phyloP scores from a whole-genome alignment of 148 eudicot genomes.

The Silene uniflora region DNA sequence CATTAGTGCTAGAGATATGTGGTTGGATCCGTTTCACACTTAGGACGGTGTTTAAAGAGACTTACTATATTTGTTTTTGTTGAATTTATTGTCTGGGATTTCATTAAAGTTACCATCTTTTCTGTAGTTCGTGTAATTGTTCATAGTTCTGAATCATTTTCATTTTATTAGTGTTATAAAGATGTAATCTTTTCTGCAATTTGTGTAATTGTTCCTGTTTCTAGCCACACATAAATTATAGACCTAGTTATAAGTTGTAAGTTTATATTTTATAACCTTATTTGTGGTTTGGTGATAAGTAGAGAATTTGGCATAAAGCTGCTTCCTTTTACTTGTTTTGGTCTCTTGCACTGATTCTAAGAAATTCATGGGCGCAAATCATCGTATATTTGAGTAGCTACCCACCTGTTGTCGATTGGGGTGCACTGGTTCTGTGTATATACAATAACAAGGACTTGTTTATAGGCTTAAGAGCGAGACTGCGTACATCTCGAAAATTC shows the following conservation, averaged over 20 bases:
- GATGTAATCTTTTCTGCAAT: slow-evolving; percentile 3
- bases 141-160: not conserved
- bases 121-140: not conserved
- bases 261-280: not conserved
- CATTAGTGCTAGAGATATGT: too few species aligned
- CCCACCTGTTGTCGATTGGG: too few species aligned
- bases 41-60: too few species aligned
- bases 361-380: not conserved
- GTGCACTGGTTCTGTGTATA: not conserved
- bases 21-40: too few species aligned
- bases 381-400: not conserved
- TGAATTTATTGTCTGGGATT: not conserved
- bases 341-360: not conserved
- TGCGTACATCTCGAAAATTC: not conserved
- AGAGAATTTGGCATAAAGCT: slow-evolving; percentile 2
- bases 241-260: not conserved
- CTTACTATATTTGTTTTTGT: slow-evolving; percentile 1
- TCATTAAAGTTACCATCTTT: slow-evolving; percentile 7
- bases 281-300: too few species aligned
- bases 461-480: not conserved
- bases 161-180: not conserved
- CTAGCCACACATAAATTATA: not conserved
- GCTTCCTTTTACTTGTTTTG: not conserved
- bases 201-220: not conserved
- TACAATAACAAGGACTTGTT: not conserved